Base-by-base conservation (phyloP, 106 monocot species). In the Dioscorea dumetorum region DNA sequence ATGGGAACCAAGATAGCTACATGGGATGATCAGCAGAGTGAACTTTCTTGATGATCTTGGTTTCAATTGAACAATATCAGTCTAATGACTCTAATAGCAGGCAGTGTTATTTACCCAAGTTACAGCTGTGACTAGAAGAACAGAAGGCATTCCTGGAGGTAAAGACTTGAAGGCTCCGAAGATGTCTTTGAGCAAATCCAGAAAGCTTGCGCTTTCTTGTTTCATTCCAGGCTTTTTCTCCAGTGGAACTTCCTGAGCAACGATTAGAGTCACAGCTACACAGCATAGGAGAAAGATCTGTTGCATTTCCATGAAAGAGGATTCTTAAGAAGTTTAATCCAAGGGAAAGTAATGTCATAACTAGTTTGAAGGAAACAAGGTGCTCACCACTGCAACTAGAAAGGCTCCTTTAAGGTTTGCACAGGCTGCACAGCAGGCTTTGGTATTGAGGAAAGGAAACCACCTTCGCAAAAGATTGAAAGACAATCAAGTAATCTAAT, bases 1-100 rank as follows among this genome's bases (percentile, higher is more conserved):
- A 85, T 33, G 85, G 85, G 49, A 85, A 85, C 85, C 85, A 85
- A 33, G 85, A 77, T 21, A 85, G 62, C 85, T 85, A 68, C 21
- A 74, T 31, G 22, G 16, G 17, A 63, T 35, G 28, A 41, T n/a
- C 41, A 60, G 15, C 70, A 57, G 24, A 35, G 57, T 58, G 69
- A 57, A 20, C 10, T 41, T 41, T 6, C 41, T 41, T 41, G 41
- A 10, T 41, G 41, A 41, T 41, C 41, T 41, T 8, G 34, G 20
- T 16, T 15, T 31, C 34, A 63, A 41, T 32, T 3, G 15, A 54
- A 66, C 5, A 19, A 66, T 14, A 66, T 33, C 6, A 33, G 0
- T 57, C 20, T 33, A 17, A 2, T n/a, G n/a, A n/a, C n/a, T 57
- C 20, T 33, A 28, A 28, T 28, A 28, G 28, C 28, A 28, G 1